A percentile compares a stretch with the other conserved stretches of the same genome.
These are phyloP conservation scores for Penicillium angulare DNA, from an alignment of 495 filamentous ascomycete genomes.

Conservation along the genomic window DNA sequence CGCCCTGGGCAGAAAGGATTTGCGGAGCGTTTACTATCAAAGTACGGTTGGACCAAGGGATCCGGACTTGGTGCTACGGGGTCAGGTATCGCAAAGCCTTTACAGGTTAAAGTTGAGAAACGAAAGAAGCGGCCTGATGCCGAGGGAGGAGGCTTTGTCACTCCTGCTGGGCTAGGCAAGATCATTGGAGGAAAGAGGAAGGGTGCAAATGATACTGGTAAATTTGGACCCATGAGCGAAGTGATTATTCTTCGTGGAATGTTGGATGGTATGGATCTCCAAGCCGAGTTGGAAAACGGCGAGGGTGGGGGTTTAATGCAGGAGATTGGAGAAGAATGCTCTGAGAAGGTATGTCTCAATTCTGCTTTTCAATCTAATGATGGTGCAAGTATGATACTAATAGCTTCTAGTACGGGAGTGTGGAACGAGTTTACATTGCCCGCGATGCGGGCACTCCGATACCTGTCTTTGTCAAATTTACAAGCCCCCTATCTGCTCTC, in stretches of 20 bases:
- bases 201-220: constrained; percentile 50
- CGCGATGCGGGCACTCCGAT: constrained; percentile 47
- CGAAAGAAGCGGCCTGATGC: constrained; percentile 72
- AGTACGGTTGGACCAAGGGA: constrained; percentile 90
- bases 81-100: constrained; percentile 76
- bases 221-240: constrained; percentile 72
- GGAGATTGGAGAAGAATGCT: constrained; percentile 93
- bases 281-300: constrained; percentile 66
- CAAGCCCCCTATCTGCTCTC: constrained; percentile 72
- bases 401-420: constrained; percentile 66
- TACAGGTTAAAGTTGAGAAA: constrained; percentile 82
- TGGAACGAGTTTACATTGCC: constrained; percentile 79
- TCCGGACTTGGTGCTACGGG: constrained; percentile 78
- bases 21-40: constrained; percentile 80
- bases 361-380: not conserved
- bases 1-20: constrained; percentile 82
- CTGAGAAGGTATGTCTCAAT: constrained; percentile 62
- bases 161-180: constrained; percentile 66
- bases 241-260: constrained; percentile 79
- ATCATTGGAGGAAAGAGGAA: constrained; percentile 68
- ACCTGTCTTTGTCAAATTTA: constrained; percentile 90
- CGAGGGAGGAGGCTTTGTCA: constrained; percentile 75
- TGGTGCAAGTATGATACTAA: constrained; percentile 10
- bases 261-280: constrained; percentile 76
- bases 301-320: constrained; percentile 72